Evolutionary conservation across 257 asterid genomes (phyloP).

Genomic region (Phtheirospermum japonicum): DNA sequence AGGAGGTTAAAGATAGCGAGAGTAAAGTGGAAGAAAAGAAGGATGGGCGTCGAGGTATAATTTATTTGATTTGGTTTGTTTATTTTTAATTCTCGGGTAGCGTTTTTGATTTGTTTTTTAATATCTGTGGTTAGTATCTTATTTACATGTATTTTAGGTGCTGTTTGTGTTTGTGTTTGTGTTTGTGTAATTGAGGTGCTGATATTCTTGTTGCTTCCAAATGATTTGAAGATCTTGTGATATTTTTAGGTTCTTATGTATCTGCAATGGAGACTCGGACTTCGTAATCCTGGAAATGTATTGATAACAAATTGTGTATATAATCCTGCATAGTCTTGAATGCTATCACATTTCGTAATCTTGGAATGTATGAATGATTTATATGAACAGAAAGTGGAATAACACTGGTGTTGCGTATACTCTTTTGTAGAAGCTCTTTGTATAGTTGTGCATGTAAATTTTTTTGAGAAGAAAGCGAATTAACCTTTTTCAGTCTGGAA

Average conservation of each 20-base stretch:
- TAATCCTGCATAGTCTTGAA: too few species aligned
- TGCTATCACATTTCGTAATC: too few species aligned
- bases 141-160: too few species aligned
- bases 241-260: slow-evolving; percentile 3
- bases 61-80: background rate
- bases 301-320: too few species aligned
- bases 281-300: too few species aligned
- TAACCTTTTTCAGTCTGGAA: background rate
- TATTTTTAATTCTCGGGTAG: background rate
- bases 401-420: background rate
- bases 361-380: too few species aligned
- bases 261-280: too few species aligned
- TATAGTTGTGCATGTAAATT: background rate
- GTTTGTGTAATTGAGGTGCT: slow-evolving; percentile 9
- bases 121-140: background rate
- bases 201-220: background rate
- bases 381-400: too few species aligned
- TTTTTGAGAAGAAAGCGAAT: background rate
- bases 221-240: background rate
- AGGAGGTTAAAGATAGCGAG: slow-evolving; percentile 15
- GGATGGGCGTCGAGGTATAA: slow-evolving; percentile 48
- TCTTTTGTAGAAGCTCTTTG: background rate
- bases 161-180: too few species aligned
- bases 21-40: slow-evolving; percentile 35
- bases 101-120: background rate